These are phyloP conservation scores for Aspergillus chevalieri DNA, from an alignment of 2,329 filamentous ascomycete genomes.

Conservation along the genomic window DNA sequence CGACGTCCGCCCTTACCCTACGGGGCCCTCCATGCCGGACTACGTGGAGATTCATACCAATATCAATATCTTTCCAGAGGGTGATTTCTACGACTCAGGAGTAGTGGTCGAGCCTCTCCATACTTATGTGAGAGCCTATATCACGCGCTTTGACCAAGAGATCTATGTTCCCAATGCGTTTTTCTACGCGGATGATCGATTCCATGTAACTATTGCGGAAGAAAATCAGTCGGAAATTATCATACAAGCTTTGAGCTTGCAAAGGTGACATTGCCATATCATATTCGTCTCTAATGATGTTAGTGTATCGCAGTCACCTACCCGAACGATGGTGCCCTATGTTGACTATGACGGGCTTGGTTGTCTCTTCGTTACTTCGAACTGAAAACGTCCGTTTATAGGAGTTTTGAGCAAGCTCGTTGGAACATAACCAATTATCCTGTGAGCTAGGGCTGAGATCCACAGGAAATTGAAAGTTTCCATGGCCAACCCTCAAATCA, in stretches of 20 bases:
- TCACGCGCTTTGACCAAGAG: background rate
- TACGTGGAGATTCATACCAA: background rate
- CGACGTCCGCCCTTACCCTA: background rate
- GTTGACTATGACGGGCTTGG: background rate
- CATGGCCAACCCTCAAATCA: too few species aligned
- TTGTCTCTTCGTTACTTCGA: background rate
- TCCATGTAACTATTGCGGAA: background rate
- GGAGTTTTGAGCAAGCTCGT: too few species aligned
- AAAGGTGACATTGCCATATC: background rate
- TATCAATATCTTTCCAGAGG: background rate
- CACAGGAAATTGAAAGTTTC: too few species aligned
- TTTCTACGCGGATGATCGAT: background rate
- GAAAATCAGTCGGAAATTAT: background rate
- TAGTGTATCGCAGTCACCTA: background rate
- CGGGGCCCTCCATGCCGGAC: background rate
- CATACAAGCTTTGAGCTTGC: background rate
- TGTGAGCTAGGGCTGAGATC: too few species aligned
- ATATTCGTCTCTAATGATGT: background rate
- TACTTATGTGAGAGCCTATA: background rate
- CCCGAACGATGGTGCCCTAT: background rate
- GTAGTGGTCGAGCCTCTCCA: background rate
- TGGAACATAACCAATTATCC: too few species aligned
- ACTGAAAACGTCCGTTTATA: background rate
- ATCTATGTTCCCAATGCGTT: background rate
- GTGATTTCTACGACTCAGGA: background rate